Evolutionary conservation across 345 rosid genomes (phyloP).

Genomic region (Sonneratia alba): DNA sequence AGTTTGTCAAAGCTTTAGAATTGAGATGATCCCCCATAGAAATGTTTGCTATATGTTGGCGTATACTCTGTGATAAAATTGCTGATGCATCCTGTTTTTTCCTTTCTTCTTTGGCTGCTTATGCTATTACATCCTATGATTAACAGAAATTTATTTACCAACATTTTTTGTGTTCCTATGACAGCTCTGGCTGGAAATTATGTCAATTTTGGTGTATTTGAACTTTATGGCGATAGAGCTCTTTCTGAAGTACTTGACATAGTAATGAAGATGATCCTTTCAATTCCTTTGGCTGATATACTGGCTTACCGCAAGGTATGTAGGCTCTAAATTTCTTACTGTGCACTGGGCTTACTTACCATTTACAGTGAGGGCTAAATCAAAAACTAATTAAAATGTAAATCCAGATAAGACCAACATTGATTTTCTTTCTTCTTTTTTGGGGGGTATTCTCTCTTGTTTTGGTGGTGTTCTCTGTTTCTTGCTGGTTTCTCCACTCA

Average conservation of each 20-base stretch:
- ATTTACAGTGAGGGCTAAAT: not conserved
- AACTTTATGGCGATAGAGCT: conserved; percentile 95
- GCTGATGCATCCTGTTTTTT: not conserved
- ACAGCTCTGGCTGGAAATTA: conserved; percentile 92
- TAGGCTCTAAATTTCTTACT: not conserved
- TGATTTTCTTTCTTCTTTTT: no score
- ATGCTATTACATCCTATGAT: not conserved
- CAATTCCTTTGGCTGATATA: conserved; percentile 88
- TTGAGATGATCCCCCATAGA: not conserved
- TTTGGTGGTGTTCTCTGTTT: no score
- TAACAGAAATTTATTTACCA: not conserved
- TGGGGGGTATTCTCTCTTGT: no score
- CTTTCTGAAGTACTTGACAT: conserved; percentile 91
- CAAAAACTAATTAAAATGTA: not conserved
- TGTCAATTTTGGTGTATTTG: conserved; percentile 95
- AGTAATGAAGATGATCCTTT: conserved; percentile 74
- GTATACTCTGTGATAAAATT: not conserved
- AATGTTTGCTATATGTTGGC: not conserved
- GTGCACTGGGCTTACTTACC: not conserved
- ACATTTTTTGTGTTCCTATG: conserved; percentile 10
- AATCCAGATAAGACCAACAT: no score
- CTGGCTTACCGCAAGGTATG: conserved; percentile 89
- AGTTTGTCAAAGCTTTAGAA: not conserved
- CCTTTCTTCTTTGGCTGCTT: not conserved
- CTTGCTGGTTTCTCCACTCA: no score